These are phyloP conservation scores for Hymenoscyphus repandus DNA, from an alignment of 2,329 filamentous ascomycete genomes.

Conservation along the genomic window DNA sequence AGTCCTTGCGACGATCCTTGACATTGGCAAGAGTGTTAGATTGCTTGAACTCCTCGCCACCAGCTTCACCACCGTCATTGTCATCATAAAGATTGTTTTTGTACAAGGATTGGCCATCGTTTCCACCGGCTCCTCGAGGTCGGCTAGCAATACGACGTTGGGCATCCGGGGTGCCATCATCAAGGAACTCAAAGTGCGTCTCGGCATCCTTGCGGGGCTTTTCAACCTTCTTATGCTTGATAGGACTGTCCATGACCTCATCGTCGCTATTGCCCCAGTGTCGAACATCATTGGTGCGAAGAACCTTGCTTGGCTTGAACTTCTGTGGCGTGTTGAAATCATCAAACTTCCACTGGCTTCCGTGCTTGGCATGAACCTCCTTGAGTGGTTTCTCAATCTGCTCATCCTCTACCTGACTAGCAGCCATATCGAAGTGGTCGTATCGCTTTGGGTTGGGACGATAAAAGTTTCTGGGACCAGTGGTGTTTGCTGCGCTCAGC, in stretches of 20 bases:
- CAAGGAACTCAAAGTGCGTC: constrained; percentile 76
- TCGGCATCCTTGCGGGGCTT: constrained; percentile 76
- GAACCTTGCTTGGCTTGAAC: constrained; percentile 51
- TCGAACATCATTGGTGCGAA: constrained; percentile 63
- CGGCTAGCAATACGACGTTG: constrained; percentile 41
- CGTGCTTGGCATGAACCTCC: constrained; percentile 52
- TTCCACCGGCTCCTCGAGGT: constrained; percentile 53
- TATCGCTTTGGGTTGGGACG: constrained; percentile 72
- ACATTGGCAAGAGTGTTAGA: constrained; percentile 57
- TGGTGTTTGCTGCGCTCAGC: constrained; percentile 36
- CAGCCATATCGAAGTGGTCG: constrained; percentile 78
- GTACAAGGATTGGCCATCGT: constrained; percentile 68
- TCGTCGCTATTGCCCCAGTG: constrained; percentile 74
- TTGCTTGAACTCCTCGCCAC: constrained; percentile 12
- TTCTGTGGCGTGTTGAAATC: constrained; percentile 85
- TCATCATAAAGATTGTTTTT: constrained; percentile 68
- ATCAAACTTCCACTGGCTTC: constrained; percentile 79
- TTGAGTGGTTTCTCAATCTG: constrained; percentile 27
- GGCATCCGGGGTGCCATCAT: constrained; percentile 60
- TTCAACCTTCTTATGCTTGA: constrained; percentile 51
- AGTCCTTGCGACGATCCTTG: constrained; percentile 68
- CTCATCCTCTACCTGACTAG: constrained; percentile 45
- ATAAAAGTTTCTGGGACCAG: constrained; percentile 32
- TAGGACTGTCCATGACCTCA: constrained; percentile 52
- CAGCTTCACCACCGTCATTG: constrained; percentile 34